A percentile compares a stretch with the other conserved stretches of the same genome.
These are phyloP conservation scores for Buddleja alternifolia DNA, from an alignment of 257 asterid species.

Conservation along the genomic window DNA sequence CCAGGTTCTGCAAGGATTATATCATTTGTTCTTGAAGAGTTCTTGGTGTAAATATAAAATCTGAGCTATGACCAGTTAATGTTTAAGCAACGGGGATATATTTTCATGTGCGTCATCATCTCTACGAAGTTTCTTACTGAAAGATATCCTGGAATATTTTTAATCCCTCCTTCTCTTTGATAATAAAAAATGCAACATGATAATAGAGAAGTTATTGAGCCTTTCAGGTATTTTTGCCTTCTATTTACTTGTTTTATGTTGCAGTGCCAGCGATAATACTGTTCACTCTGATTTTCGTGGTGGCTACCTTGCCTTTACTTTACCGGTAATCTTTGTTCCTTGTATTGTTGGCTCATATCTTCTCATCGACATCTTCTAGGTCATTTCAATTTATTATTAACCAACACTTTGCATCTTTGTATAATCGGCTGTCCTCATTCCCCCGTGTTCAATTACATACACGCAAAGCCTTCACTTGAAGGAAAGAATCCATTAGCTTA, in stretches of 20 bases:
- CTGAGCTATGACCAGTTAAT: constrained; percentile 10
- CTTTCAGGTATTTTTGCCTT: constrained; percentile 14
- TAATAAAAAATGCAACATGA: constrained; percentile 3
- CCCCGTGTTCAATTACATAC: background rate
- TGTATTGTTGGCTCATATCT: constrained; percentile 19
- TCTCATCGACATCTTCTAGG: constrained; percentile 15
- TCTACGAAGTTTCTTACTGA: background rate
- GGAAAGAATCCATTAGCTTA: constrained; percentile 13
- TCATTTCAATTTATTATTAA: constrained; percentile 5
- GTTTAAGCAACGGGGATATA: background rate
- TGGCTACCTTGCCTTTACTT: constrained; percentile 86
- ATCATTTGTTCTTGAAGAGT: constrained; percentile 3
- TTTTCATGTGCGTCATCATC: constrained; percentile 4
- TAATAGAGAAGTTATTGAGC: background rate
- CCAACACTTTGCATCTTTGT: constrained; percentile 12
- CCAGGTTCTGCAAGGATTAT: constrained; percentile 1
- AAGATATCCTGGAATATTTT: background rate
- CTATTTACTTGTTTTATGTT: constrained; percentile 23
- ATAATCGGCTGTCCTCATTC: background rate
- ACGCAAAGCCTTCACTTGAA: background rate
- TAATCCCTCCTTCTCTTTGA: background rate
- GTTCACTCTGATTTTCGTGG: constrained; percentile 80
- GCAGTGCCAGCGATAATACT: constrained; percentile 75
- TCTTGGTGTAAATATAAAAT: constrained; percentile 1
- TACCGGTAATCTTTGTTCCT: constrained; percentile 46